Evolutionary conservation across 2,329 filamentous ascomycete genomes (phyloP).

Genomic region (Lasiodiplodia sp.): DNA sequence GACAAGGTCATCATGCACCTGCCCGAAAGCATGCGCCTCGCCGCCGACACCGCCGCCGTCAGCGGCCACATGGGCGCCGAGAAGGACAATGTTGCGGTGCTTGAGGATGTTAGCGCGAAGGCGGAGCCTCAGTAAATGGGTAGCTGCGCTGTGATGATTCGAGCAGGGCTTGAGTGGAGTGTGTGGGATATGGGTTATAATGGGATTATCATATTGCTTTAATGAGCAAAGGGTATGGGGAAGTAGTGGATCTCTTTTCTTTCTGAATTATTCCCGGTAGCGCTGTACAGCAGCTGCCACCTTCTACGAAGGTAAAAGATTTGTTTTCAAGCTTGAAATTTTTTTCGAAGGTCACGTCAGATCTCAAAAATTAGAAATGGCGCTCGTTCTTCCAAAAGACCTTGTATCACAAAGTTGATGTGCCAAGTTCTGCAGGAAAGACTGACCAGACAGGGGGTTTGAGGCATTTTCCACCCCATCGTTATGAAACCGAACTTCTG

Average conservation of each 20-base stretch:
- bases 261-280: background rate
- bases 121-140: background rate
- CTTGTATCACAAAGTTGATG: too few relatives aligned
- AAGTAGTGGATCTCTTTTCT: background rate
- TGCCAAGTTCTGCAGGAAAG: too few relatives aligned
- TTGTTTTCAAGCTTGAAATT: background rate
- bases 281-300: background rate
- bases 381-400: too few relatives aligned
- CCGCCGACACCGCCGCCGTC: slow-evolving; percentile 22
- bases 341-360: background rate
- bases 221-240: background rate
- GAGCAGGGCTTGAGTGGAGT: background rate
- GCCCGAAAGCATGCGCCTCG: slow-evolving; percentile 31
- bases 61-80: slow-evolving; percentile 3
- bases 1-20: slow-evolving; percentile 32
- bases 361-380: background rate
- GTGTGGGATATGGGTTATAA: background rate
- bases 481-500: too few relatives aligned
- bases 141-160: background rate
- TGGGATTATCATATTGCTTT: background rate
- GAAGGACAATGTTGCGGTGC: background rate
- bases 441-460: too few relatives aligned
- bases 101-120: background rate
- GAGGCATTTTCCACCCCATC: too few relatives aligned
- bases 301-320: background rate